A percentile compares a stretch with the other conserved stretches of the same genome.
Evolutionary conservation across 306 rosid species (phyloP).

Genomic region (Nissolia schottii): DNA sequence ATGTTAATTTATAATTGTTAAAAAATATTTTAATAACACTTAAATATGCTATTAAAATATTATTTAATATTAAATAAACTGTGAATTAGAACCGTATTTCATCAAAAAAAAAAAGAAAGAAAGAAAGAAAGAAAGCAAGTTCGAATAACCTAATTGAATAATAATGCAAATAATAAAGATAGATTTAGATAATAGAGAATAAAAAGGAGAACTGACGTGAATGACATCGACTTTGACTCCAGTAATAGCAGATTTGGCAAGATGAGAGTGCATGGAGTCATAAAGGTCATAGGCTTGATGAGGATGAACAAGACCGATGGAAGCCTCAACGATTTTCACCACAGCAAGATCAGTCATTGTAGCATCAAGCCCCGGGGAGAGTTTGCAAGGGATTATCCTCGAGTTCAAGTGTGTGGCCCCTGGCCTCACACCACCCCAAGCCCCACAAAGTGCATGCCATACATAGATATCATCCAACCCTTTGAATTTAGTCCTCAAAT

Average conservation of each 20-base stretch:
- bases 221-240: slow-evolving; percentile 88
- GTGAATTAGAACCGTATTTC: too few relatives aligned
- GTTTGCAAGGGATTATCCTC: slow-evolving; percentile 51
- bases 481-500: slow-evolving; percentile 60
- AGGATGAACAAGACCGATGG: slow-evolving; percentile 84
- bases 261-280: slow-evolving; percentile 82
- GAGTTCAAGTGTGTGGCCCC: slow-evolving; percentile 56
- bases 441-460: slow-evolving; percentile 90
- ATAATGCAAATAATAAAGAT: too few relatives aligned
- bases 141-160: too few relatives aligned
- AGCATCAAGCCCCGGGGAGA: slow-evolving; percentile 68
- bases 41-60: too few relatives aligned
- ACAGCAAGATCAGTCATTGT: slow-evolving; percentile 82
- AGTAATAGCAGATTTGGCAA: slow-evolving; percentile 61
- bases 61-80: too few relatives aligned
- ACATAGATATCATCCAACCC: slow-evolving; percentile 76
- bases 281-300: slow-evolving; percentile 58
- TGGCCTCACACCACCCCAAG: slow-evolving; percentile 95
- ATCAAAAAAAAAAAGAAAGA: too few relatives aligned
- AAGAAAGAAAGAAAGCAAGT: too few relatives aligned
- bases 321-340: slow-evolving; percentile 56
- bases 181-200: neutral
- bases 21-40: too few relatives aligned
- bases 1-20: too few relatives aligned
- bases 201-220: slow-evolving; percentile 44